Evolutionary conservation across 164 flowering plant species (phyloP).

Genomic region (Protea cynaroides): DNA sequence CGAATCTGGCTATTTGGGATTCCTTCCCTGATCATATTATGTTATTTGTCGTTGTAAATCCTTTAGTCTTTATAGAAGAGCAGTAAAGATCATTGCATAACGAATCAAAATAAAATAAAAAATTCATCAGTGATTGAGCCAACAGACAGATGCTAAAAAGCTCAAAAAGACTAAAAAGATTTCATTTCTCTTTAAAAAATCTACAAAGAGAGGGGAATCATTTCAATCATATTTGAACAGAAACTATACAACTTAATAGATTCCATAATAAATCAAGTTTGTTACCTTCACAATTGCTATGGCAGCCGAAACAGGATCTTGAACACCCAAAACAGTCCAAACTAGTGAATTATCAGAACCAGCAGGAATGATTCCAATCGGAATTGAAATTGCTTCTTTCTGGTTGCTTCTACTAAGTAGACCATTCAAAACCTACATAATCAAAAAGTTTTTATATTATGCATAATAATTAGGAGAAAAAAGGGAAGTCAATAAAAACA

Average conservation of each 20-base stretch:
- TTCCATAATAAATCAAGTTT: background rate
- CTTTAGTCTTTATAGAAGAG: too few species aligned
- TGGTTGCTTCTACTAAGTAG: constrained; percentile 80
- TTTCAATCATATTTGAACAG: too few species aligned
- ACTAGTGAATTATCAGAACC: constrained; percentile 98
- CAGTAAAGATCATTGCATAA: too few species aligned
- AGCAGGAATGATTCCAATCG: constrained; percentile 98
- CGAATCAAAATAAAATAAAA: too few species aligned
- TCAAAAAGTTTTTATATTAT: background rate
- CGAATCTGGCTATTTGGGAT: too few species aligned
- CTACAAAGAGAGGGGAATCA: background rate
- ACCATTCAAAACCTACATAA: constrained; percentile 88
- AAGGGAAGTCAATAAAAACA: background rate
- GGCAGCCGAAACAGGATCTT: constrained; percentile 97
- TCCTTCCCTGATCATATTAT: too few species aligned
- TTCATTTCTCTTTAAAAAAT: background rate
- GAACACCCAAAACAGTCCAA: constrained; percentile 97
- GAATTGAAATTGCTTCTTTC: constrained; percentile 95
- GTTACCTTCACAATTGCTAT: constrained; percentile 92
- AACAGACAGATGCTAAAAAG: too few species aligned
- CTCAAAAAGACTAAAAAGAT: too few species aligned
- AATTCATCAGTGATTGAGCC: too few species aligned
- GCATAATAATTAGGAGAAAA: background rate
- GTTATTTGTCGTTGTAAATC: too few species aligned
- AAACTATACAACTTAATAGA: too few species aligned